phyloP scores from a whole-genome alignment of 1,139 yeast genomes.

The Pichia sp. region DNA sequence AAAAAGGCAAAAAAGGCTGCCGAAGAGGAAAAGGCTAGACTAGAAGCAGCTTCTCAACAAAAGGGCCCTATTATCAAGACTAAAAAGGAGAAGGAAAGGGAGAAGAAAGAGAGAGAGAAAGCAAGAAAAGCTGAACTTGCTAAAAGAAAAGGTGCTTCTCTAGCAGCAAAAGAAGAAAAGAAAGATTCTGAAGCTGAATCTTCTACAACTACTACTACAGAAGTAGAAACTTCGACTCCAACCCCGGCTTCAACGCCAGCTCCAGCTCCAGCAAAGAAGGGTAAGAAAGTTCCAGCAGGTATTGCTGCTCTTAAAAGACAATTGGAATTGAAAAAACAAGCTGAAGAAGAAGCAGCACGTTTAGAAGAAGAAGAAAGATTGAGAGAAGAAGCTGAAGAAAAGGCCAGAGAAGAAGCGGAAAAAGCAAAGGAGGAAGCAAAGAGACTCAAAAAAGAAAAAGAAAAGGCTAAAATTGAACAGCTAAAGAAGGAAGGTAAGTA shows the following conservation, averaged over 20 bases:
- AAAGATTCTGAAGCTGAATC: not conserved
- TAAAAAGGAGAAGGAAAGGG: conserved; percentile 95
- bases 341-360: conserved; percentile 63
- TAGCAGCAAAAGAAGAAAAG: conserved; percentile 27
- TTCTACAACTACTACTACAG: conserved; percentile 10
- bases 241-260: conserved; percentile 22
- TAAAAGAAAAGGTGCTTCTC: conserved; percentile 73
- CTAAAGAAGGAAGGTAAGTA: conserved; percentile 89
- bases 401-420: conserved; percentile 43
- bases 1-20: conserved; percentile 28
- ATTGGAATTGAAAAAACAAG: conserved; percentile 77
- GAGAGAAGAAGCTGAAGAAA: conserved; percentile 55
- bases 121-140: conserved; percentile 89
- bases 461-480: conserved; percentile 68
- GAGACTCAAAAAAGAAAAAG: conserved; percentile 74
- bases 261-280: conserved; percentile 28
- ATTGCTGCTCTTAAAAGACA: conserved; percentile 77
- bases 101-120: conserved; percentile 96
- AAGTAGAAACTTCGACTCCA: conserved; percentile 16
- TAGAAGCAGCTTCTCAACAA: conserved; percentile 30
- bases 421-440: conserved; percentile 61
- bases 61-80: conserved; percentile 69
- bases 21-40: conserved; percentile 31
- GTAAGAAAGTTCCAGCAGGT: conserved; percentile 69
- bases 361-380: conserved; percentile 56